Percentiles rank a stretch among this genome's conserved stretches.
These are phyloP conservation scores for Peniophora sp. DNA, from an alignment of 1,284 basidiomycete species.

Conservation along the genomic window DNA sequence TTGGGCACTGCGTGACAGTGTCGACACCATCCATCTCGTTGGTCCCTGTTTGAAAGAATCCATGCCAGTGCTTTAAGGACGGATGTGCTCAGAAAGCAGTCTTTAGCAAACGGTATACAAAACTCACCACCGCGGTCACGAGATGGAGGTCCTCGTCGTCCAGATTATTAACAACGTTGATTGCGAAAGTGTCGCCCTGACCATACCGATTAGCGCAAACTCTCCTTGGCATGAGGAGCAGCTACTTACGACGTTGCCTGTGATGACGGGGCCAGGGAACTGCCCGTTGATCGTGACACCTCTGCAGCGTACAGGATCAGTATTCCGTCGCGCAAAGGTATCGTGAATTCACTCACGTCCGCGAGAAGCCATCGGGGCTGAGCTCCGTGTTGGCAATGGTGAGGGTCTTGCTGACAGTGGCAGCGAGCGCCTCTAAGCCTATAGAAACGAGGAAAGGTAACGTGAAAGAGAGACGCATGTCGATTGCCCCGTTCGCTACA, in stretches of 20 bases:
- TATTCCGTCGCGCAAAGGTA: background rate
- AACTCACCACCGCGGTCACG: constrained; percentile 16
- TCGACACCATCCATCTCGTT: constrained; percentile 14
- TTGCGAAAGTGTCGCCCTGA: constrained; percentile 7
- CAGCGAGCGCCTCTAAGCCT: background rate
- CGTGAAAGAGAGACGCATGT: background rate
- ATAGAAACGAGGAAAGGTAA: background rate
- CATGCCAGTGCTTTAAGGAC: constrained; percentile 17
- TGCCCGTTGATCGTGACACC: constrained; percentile 2
- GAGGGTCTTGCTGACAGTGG: background rate
- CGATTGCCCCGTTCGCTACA: background rate
- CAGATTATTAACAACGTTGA: constrained; percentile 18
- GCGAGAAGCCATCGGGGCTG: background rate
- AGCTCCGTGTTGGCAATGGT: background rate
- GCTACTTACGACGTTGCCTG: constrained; percentile 1
- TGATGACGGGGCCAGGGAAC: constrained; percentile 6
- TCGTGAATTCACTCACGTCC: background rate
- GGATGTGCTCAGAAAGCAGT: background rate
- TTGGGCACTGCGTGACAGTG: constrained; percentile 34
- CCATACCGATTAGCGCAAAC: no score
- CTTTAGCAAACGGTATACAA: background rate
- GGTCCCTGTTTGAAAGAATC: constrained; percentile 16
- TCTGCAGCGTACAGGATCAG: background rate
- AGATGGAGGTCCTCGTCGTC: constrained; percentile 16
- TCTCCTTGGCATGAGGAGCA: no score